phyloP scores from a whole-genome alignment of 2,329 filamentous ascomycete genomes.

The Pseudocercospora musae region DNA sequence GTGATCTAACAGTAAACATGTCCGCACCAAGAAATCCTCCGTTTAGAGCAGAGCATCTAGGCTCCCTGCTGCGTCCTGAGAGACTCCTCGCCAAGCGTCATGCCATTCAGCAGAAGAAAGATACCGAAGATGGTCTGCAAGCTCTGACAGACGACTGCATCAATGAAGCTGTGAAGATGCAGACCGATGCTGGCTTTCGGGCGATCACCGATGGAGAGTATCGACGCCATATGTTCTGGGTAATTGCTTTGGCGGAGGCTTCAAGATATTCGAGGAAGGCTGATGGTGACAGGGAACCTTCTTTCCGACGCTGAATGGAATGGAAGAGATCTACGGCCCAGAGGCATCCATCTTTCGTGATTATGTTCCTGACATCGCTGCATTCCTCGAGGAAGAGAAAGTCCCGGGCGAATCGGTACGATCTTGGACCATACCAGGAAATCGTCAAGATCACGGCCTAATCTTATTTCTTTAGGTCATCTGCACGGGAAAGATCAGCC shows the following conservation, averaged over 20 bases:
- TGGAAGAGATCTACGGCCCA: conserved; percentile 46
- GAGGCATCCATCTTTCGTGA: conserved; percentile 52
- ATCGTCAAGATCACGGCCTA: background rate
- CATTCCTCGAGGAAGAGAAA: conserved; percentile 56
- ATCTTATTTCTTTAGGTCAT: conserved; percentile 34
- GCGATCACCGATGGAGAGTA: conserved; percentile 34
- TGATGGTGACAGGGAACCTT: conserved; percentile 24
- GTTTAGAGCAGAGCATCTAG: conserved; percentile 69
- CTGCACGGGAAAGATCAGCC: conserved; percentile 43
- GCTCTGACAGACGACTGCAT: conserved; percentile 32
- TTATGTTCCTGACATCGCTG: conserved; percentile 60
- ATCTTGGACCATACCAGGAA: background rate
- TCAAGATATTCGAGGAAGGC: background rate
- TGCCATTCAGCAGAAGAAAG: conserved; percentile 39
- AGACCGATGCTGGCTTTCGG: conserved; percentile 31
- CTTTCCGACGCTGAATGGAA: conserved; percentile 38
- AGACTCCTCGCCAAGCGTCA: conserved; percentile 58
- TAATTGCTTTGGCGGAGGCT: background rate
- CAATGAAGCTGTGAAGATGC: conserved; percentile 30
- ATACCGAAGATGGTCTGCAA: conserved; percentile 21
- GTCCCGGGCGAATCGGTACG: conserved; percentile 49
- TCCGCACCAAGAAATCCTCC: conserved; percentile 49
- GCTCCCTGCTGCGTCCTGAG: conserved; percentile 64
- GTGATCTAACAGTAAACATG: background rate
- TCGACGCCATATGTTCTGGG: conserved; percentile 22